Evolutionary conservation across 2,329 filamentous ascomycete species (phyloP), one percentile per base, ranked within the genome.

Genomic region (Arthrinium puccinioides): DNA sequence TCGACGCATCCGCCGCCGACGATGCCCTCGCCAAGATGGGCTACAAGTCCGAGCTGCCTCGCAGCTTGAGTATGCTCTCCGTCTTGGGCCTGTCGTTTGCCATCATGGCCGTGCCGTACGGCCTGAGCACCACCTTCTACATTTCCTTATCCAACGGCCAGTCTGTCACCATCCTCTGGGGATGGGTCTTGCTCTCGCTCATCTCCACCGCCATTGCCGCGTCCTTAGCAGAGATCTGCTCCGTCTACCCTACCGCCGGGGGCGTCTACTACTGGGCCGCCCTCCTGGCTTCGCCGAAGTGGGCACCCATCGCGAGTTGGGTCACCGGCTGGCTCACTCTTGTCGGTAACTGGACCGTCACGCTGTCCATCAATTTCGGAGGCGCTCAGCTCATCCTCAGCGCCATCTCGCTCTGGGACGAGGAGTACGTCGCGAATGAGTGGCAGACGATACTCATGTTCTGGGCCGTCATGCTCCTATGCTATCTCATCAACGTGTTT

Each of bases 371-470:
- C 59, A 84, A 83, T 53, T 87, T 87, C 52, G 75, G 72, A 1
- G 80, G 80, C 2, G 82, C 71, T 0, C 78, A 84, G 52, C 54
- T 83, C 18, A 77, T 83, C 39, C 64, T 85, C 15, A 76, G 70
- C 34, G 79, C 80, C 2, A 82, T 85, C 43, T 70, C 74, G n/a
- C 62, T 86, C 1, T 85, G 78, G 71, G 64, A 80, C n/a, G 78
- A 83, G 42, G 72, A 79, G 44, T 86, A 77, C 51, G 76, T 76
- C 15, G 69, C 82, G 9, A 84, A 75, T 45, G 60, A 69, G 35
- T 85, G 77, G 74, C 81, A 85, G 60, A 85, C 80, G 0, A 73
- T 86, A 3, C 62, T 85, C 13, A 76, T 72, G 64, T 86, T 84
- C 55, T 85, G 81, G 81, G 79, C 75, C 1, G 76, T 84, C 15